Percentiles rank a stretch among this genome's conserved stretches.
These are phyloP conservation scores for Penicillium waksmanii DNA, from an alignment of 495 filamentous ascomycete species.

Conservation along the genomic window DNA sequence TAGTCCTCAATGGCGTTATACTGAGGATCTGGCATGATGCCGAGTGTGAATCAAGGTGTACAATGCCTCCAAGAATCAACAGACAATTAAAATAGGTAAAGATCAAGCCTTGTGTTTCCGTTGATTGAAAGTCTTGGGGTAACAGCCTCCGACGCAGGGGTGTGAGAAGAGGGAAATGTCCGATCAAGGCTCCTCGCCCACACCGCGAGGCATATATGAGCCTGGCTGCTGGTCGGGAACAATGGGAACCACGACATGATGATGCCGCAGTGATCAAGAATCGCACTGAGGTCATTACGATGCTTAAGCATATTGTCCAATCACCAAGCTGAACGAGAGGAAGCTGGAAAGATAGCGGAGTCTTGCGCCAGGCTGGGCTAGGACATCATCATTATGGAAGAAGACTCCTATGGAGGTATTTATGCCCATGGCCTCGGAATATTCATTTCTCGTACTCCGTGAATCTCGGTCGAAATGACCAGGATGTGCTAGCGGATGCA, in stretches of 20 bases:
- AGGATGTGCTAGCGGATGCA: slow-evolving; percentile 1
- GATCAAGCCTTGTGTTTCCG: neutral
- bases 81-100: neutral
- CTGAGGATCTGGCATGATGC: slow-evolving; percentile 31
- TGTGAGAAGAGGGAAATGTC: slow-evolving; percentile 4
- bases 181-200: neutral
- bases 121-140: neutral
- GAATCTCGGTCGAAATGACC: neutral
- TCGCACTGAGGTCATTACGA: slow-evolving; percentile 34
- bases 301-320: slow-evolving; percentile 9
- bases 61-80: neutral
- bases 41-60: neutral
- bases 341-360: neutral
- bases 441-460: neutral
- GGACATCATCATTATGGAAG: slow-evolving; percentile 20
- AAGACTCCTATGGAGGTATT: neutral
- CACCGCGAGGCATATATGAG: slow-evolving; percentile 19
- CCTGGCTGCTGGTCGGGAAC: slow-evolving; percentile 15
- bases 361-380: neutral
- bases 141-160: neutral
- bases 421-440: neutral
- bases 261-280: slow-evolving; percentile 22
- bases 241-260: slow-evolving; percentile 32
- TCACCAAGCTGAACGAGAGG: neutral
- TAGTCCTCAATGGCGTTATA: slow-evolving; percentile 76